Evolutionary conservation across 2,329 filamentous ascomycete genomes (phyloP), one percentile per base, ranked within the genome.

Genomic region (Fusarium globosum): DNA sequence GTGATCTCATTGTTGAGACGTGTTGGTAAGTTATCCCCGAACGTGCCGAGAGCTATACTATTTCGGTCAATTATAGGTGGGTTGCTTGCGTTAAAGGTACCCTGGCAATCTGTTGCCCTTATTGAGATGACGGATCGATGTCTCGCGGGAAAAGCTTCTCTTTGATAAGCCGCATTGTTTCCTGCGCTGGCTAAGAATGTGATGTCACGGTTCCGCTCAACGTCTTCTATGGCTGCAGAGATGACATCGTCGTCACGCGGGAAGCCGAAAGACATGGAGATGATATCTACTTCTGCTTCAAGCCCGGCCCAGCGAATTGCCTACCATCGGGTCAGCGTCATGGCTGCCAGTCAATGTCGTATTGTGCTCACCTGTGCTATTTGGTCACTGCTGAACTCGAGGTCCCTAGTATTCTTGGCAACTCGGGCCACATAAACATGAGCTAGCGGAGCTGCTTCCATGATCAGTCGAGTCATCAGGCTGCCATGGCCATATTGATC

Each of bases 321-420:
- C 26, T 28, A 28, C 26, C 26, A 28, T 28, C 26, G 26, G 26
- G 26, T 28, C 26, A 28, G 26, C 26, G 26, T 28, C 26, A 28
- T 28, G 26, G 7, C 26, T 28, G 26, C 26, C 26, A 28, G 26
- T 28, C 26, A 28, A 28, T 28, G 26, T 7, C 26, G 6, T 28
- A 28, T 28, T 28, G 6, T 28, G 26, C 26, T 28, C 26, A 28
- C 30, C 55, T 38, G 9, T 2, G 36, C 36, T 13, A 60, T 36
- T 7, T 21, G 14, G 11, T n/a, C n/a, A 30, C 52, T 55, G 20
- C 20, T 4, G 2, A 0, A 16, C 4, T 15, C 7, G 3, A 52
- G 36, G 0, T 35, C 45, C 0, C 4, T 1, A 2, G 45, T 41
- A 1, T 53, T 10, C 2, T 14, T 53, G 1, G 45, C 36, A 53